Evolutionary conservation across 1,284 basidiomycete species (phyloP).

Genomic region (Ganoderma meredithae): DNA sequence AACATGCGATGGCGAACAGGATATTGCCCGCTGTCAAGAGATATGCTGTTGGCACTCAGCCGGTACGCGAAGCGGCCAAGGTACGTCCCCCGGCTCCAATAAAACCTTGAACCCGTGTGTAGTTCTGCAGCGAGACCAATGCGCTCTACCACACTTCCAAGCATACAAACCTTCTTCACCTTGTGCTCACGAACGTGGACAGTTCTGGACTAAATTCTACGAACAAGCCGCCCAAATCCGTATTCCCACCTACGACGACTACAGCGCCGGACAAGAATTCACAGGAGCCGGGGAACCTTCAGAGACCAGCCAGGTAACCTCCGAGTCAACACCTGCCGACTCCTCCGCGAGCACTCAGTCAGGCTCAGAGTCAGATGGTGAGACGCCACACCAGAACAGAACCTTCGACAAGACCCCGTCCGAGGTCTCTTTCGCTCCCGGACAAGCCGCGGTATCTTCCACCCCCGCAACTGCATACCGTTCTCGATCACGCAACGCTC

Average conservation of each 20-base stretch:
- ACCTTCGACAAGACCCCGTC: conserved; percentile 51
- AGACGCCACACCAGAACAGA: conserved; percentile 32
- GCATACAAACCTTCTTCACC: background rate
- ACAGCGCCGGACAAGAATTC: conserved; percentile 60
- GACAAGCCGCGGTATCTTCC: conserved; percentile 72
- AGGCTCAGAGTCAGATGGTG: conserved; percentile 33
- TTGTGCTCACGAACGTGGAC: conserved; percentile 9
- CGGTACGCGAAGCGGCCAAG: conserved; percentile 88
- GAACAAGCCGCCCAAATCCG: conserved; percentile 89
- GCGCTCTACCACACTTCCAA: background rate
- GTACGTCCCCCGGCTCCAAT: conserved; percentile 49
- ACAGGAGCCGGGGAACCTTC: conserved; percentile 44
- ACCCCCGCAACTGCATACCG: conserved; percentile 65
- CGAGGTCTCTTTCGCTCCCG: conserved; percentile 74
- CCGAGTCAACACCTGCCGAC: conserved; percentile 19
- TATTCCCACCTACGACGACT: conserved; percentile 75
- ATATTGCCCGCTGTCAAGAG: conserved; percentile 89
- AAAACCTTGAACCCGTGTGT: background rate
- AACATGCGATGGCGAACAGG: conserved; percentile 83
- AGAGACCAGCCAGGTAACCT: conserved; percentile 18
- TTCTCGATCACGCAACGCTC: conserved; percentile 44
- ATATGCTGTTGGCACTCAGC: conserved; percentile 86
- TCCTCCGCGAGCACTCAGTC: conserved; percentile 39
- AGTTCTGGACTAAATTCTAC: conserved; percentile 98
- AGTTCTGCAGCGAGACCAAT: background rate